phyloP scores from a whole-genome alignment of 352 stramenopile species.

The Blastocystis sp. region DNA sequence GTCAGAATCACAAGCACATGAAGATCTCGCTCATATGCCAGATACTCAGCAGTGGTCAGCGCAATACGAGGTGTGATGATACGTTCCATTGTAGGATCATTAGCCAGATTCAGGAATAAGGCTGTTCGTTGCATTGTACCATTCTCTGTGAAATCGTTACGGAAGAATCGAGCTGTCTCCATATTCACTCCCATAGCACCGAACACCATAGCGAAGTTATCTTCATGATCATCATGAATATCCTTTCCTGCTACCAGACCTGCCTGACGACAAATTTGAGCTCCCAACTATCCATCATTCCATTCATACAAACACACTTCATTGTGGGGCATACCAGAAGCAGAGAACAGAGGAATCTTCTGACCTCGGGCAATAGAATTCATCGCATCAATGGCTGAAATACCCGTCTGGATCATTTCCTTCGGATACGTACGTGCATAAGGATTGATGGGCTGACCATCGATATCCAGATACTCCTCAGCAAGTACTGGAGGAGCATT shows the following conservation, averaged over 20 bases:
- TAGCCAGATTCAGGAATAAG: constrained; percentile 96
- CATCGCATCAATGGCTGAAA: constrained; percentile 99
- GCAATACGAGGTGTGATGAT: constrained; percentile 97
- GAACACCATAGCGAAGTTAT: constrained; percentile 99
- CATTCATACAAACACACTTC: constrained; percentile 69
- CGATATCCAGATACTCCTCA: constrained; percentile 96
- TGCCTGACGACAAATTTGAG: constrained; percentile 96
- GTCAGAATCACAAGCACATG: constrained; percentile 98
- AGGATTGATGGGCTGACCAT: constrained; percentile 97
- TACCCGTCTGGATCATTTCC: constrained; percentile 99
- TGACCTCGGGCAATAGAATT: constrained; percentile 97
- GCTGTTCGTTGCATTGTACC: constrained; percentile 95
- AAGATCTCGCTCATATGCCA: constrained; percentile 96
- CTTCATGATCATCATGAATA: constrained; percentile 91
- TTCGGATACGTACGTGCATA: constrained; percentile 96
- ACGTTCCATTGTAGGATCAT: constrained; percentile 98
- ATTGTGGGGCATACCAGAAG: constrained; percentile 94
- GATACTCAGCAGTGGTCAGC: constrained; percentile 94
- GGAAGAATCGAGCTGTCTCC: constrained; percentile 87
- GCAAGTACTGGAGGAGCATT: constrained; percentile 88
- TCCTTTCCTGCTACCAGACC: constrained; percentile 95
- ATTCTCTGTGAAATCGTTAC: constrained; percentile 72
- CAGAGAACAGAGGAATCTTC: constrained; percentile 98
- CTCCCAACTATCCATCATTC: constrained; percentile 77
- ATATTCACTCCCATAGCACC: constrained; percentile 99